Conservation (phyloP, 164 flowering plant species). For the Vitis riparia region DNA sequence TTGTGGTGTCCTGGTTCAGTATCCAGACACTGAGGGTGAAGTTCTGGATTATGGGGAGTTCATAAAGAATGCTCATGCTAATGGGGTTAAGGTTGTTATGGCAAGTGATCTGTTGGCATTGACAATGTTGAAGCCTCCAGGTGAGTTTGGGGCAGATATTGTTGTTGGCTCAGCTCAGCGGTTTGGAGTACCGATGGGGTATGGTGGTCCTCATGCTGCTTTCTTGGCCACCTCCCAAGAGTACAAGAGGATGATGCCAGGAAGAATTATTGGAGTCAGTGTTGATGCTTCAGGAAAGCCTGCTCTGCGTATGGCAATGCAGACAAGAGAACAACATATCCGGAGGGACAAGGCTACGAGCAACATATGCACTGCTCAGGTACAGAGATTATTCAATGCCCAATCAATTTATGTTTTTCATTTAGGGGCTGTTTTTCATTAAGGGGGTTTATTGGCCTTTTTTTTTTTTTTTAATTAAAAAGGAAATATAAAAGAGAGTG, state of each 20-base stretch:
- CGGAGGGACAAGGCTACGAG: slow-evolving; percentile 99
- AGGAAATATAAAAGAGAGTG: too few species aligned
- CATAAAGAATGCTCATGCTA: slow-evolving; percentile 84
- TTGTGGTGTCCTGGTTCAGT: slow-evolving; percentile 98
- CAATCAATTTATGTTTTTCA: background rate
- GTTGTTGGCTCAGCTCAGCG: slow-evolving; percentile 95
- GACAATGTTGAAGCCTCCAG: slow-evolving; percentile 96
- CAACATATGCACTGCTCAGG: slow-evolving; percentile 99
- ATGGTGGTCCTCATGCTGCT: slow-evolving; percentile 99
- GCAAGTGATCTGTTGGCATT: slow-evolving; percentile 86
- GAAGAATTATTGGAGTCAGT: slow-evolving; percentile 94
- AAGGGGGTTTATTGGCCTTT: background rate
- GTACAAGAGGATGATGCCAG: slow-evolving; percentile 99
- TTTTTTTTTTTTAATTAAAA: background rate
- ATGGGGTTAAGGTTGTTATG: slow-evolving; percentile 97
- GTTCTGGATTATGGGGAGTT: slow-evolving; percentile 87
- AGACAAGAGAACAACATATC: slow-evolving; percentile 97
- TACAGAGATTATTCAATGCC: slow-evolving; percentile 3
- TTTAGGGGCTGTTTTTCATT: background rate
- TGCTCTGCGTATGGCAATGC: slow-evolving; percentile 99
- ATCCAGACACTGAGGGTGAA: slow-evolving; percentile 95
- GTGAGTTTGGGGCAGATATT: slow-evolving; percentile 91
- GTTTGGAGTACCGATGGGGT: slow-evolving; percentile 99
- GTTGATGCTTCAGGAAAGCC: slow-evolving; percentile 93
- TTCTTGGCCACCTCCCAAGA: slow-evolving; percentile 96